A percentile compares a stretch with the other conserved stretches of the same genome.
Evolutionary conservation across 768 basidiomycete species (phyloP).

Genomic region (Peribolospora kevripleyi): DNA sequence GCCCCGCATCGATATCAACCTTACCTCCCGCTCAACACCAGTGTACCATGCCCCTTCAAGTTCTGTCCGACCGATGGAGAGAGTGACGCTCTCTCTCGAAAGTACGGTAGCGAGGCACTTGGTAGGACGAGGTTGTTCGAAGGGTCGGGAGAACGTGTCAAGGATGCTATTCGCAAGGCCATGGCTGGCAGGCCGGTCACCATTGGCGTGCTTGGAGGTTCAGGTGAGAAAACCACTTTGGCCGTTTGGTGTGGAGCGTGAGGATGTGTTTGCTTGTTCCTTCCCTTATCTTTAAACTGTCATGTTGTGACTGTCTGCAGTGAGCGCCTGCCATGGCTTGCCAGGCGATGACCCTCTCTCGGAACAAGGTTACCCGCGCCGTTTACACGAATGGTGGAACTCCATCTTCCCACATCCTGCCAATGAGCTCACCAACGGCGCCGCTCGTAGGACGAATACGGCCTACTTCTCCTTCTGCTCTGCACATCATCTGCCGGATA

Average conservation of each 20-base stretch:
- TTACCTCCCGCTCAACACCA: too few species aligned
- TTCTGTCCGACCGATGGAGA: too few species aligned
- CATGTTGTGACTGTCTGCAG: constrained; percentile 22
- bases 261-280: neutral
- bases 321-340: constrained; percentile 66
- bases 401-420: constrained; percentile 92
- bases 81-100: too few species aligned
- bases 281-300: constrained; percentile 1
- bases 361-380: constrained; percentile 67
- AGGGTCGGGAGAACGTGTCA: constrained; percentile 59
- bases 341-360: constrained; percentile 76
- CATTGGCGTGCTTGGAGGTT: constrained; percentile 72
- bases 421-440: constrained; percentile 91
- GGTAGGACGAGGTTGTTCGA: constrained; percentile 36
- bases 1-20: too few species aligned
- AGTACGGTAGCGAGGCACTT: too few species aligned
- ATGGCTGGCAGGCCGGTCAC: constrained; percentile 65
- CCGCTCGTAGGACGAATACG: constrained; percentile 56
- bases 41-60: too few species aligned
- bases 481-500: constrained; percentile 75
- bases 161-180: constrained; percentile 58
- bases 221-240: constrained; percentile 30
- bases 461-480: constrained; percentile 90
- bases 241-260: neutral
- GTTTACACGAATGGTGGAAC: constrained; percentile 95